phyloP scores from a whole-genome alignment of 2,329 filamentous ascomycete genomes.

The Rhynchosporium secalis region DNA sequence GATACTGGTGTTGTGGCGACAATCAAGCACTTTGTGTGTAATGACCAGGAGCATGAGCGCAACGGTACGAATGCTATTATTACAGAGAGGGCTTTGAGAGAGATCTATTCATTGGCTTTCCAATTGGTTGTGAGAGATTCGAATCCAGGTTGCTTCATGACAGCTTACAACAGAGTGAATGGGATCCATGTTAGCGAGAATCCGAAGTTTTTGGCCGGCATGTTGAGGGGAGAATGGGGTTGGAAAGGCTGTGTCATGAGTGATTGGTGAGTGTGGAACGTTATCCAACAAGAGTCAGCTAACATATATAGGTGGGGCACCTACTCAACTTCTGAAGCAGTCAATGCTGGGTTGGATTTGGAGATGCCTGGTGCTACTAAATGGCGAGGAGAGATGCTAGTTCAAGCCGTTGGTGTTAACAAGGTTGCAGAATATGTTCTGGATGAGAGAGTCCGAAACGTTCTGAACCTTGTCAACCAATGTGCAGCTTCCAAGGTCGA shows the following conservation, averaged over 20 bases:
- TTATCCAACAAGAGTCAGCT: not conserved
- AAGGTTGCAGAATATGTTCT: conserved; percentile 34
- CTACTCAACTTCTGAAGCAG: conserved; percentile 54
- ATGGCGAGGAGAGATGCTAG: conserved; percentile 34
- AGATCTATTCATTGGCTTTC: conserved; percentile 49
- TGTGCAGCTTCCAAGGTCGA: conserved; percentile 42
- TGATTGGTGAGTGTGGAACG: conserved; percentile 45
- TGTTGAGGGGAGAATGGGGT: conserved; percentile 48
- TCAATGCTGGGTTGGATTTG: conserved; percentile 55
- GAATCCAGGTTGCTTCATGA: conserved; percentile 48
- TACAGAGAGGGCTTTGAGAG: conserved; percentile 44
- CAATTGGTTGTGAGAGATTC: conserved; percentile 47
- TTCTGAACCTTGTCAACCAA: conserved; percentile 34
- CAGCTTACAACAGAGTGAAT: conserved; percentile 50
- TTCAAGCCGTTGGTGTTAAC: conserved; percentile 31
- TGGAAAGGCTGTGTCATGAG: conserved; percentile 50
- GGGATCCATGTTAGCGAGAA: conserved; percentile 47
- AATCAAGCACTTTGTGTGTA: conserved; percentile 50
- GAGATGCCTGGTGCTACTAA: conserved; percentile 58
- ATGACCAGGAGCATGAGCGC: conserved; percentile 45
- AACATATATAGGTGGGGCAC: conserved; percentile 45
- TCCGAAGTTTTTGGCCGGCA: conserved; percentile 42
- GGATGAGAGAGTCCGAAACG: conserved; percentile 34
- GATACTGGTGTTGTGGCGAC: conserved; percentile 46
- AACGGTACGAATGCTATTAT: conserved; percentile 42